Conservation (phyloP, 2,329 filamentous ascomycete species). For the Penicillium glabrum region DNA sequence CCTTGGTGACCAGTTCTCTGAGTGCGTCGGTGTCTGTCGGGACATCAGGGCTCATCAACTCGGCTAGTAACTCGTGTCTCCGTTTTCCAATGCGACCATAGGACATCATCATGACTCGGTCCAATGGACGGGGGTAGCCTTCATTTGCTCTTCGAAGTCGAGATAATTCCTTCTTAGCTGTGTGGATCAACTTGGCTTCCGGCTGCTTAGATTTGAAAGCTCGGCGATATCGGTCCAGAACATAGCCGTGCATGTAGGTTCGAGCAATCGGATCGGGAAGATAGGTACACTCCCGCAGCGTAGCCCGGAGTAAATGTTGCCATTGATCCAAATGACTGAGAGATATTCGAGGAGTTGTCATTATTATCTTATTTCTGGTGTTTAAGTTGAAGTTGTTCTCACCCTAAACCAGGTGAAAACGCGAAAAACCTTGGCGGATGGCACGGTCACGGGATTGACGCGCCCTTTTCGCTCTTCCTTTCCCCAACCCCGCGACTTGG, state of each 20-base stretch:
- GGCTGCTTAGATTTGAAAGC: constrained; percentile 17
- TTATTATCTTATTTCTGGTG: not conserved
- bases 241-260: constrained; percentile 50
- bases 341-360: constrained; percentile 22
- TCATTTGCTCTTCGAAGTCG: constrained; percentile 54
- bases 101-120: constrained; percentile 53
- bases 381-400: not conserved
- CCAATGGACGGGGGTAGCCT: constrained; percentile 52
- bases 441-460: constrained; percentile 26
- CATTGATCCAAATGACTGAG: constrained; percentile 19
- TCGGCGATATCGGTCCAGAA: constrained; percentile 26
- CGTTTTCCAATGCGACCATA: constrained; percentile 59
- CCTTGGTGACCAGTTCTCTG: constrained; percentile 18
- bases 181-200: constrained; percentile 17
- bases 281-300: constrained; percentile 61
- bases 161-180: constrained; percentile 41
- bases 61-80: constrained; percentile 48
- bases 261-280: constrained; percentile 59
- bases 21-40: constrained; percentile 24
- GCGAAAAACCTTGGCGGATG: constrained; percentile 24
- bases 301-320: constrained; percentile 53
- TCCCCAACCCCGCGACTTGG: constrained; percentile 23
- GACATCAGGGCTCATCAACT: constrained; percentile 26
- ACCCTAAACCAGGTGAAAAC: constrained; percentile 21
- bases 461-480: constrained; percentile 18